Percentiles rank a stretch among this genome's conserved stretches.
Evolutionary conservation across 306 rosid species (phyloP).

Genomic region (Fragaria iinumae): DNA sequence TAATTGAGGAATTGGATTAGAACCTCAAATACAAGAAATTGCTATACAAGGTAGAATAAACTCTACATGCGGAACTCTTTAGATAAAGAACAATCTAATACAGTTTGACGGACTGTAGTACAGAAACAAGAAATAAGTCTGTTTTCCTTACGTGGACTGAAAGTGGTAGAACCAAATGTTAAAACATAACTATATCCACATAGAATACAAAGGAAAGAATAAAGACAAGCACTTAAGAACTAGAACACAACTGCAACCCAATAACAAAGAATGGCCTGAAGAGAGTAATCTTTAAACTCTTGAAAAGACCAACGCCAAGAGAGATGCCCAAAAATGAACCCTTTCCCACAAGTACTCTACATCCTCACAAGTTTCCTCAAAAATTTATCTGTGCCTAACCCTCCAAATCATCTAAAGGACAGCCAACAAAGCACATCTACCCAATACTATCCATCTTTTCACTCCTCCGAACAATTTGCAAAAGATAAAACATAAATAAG

Average conservation of each 20-base stretch:
- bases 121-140: not conserved
- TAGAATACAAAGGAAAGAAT: not conserved
- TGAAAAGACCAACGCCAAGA: not conserved
- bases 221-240: not conserved
- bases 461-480: not conserved
- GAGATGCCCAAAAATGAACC: not conserved
- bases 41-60: no score
- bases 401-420: not conserved
- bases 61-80: not conserved
- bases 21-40: not conserved
- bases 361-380: no score
- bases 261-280: not conserved
- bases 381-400: no score
- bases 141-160: not conserved
- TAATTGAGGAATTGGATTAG: slow-evolving; percentile 11
- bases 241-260: not conserved
- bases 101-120: not conserved
- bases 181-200: not conserved
- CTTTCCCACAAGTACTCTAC: not conserved
- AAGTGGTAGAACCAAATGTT: not conserved
- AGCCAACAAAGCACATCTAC: not conserved
- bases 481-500: slow-evolving; percentile 11
- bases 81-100: not conserved
- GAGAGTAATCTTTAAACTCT: not conserved
- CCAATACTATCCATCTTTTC: not conserved